Evolutionary conservation across 2,329 filamentous ascomycete genomes (phyloP), one percentile per base, ranked within the genome.

Genomic region (Colletotrichum phormii): DNA sequence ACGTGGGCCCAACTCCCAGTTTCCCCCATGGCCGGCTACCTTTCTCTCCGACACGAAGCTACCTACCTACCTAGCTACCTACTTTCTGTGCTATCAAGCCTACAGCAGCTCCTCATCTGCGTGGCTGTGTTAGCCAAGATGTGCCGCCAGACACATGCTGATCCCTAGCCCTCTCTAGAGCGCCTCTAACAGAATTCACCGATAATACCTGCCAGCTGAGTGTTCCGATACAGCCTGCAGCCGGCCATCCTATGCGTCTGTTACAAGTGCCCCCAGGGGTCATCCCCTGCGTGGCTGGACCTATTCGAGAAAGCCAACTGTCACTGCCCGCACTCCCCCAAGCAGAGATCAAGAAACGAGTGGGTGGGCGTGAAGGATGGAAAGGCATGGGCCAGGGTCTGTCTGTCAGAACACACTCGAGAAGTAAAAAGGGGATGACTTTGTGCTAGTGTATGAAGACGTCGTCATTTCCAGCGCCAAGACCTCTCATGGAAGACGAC

Each of bases 311-410:
- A 46, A 55, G 60, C 35, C 31, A 15, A 55, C 5, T 42, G 35
- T 61, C 18, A 59, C 33, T 69, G 70, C 29, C 59, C 70, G 59
- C 70, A 72, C 70, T 64, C 70, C 70, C 70, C 70, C 70, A 64
- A 69, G 42, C 59, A 46, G 53, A 69, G 65, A 60, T 54, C 51
- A 42, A 69, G 46, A 33, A 54, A 64, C 42, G 37, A 59, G 42
- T 55, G 24, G 51, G 46, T 11, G 65, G 46, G 26, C 49, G 31
- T 54, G 59, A 42, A 31, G 31, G 54, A 42, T 31, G 24, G 42
- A 55, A 51, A 49, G 65, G 64, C 60, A 66, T 49, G 65, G 59
- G 53, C 26, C 70, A 54, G 65, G 70, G 53, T 2, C 53, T 33
- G 65, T 46, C 54, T 64, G 42, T 60, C 65, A 54, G 60, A 42